phyloP scores from a whole-genome alignment of 2,329 filamentous ascomycete genomes.

The Diplocarpon rosae region DNA sequence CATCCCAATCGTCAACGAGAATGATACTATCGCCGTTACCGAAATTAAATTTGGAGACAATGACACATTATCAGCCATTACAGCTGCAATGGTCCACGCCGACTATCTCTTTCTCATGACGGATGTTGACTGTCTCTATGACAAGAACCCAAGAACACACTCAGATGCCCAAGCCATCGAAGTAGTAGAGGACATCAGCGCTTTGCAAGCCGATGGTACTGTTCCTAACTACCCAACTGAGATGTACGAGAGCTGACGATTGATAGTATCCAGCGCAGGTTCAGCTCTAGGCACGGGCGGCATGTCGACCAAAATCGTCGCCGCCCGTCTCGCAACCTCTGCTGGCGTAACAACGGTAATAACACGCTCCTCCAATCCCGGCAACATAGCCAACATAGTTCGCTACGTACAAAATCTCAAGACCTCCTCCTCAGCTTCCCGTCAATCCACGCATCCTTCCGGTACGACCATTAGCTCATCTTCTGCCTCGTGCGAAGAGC shows the following conservation, averaged over 20 bases:
- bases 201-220: slow-evolving; percentile 68
- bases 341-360: slow-evolving; percentile 95
- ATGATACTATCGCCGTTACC: slow-evolving; percentile 89
- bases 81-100: slow-evolving; percentile 92
- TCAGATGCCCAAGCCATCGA: slow-evolving; percentile 83
- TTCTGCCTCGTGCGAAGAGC: slow-evolving; percentile 14
- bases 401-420: slow-evolving; percentile 61
- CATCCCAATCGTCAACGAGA: slow-evolving; percentile 97
- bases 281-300: slow-evolving; percentile 86
- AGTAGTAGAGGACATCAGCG: slow-evolving; percentile 79
- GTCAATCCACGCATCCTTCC: slow-evolving; percentile 13
- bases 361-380: slow-evolving; percentile 83
- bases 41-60: slow-evolving; percentile 99
- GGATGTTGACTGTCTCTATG: slow-evolving; percentile 94
- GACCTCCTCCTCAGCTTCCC: slow-evolving; percentile 12
- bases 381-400: slow-evolving; percentile 83
- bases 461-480: slow-evolving; percentile 12
- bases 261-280: slow-evolving; percentile 70
- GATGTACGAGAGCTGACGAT: neutral
- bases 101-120: slow-evolving; percentile 98
- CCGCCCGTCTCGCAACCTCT: slow-evolving; percentile 81
- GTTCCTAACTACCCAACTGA: neutral
- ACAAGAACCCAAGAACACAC: slow-evolving; percentile 81
- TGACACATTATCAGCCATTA: slow-evolving; percentile 92
- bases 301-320: slow-evolving; percentile 96